These are phyloP conservation scores for Micractinium sp. DNA, from an alignment of 139 green algal species.

Conservation along the genomic window DNA sequence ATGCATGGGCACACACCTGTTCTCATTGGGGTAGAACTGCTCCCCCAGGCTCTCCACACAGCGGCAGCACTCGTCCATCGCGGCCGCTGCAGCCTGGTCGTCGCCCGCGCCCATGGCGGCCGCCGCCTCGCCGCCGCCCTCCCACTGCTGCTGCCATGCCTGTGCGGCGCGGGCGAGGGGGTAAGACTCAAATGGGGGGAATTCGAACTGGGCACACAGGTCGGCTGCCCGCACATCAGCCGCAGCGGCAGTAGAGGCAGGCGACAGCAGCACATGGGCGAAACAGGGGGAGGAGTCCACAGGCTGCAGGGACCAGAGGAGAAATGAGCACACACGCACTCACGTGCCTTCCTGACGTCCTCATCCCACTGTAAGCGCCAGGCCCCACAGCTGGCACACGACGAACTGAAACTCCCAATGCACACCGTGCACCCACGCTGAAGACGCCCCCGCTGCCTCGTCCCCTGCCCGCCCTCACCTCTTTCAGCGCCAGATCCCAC, in stretches of 20 bases:
- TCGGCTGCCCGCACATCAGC: too few relatives aligned
- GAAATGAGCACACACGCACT: too few relatives aligned
- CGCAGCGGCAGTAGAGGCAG: too few relatives aligned
- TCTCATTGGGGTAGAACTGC: conserved; percentile 70
- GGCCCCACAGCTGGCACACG: too few relatives aligned
- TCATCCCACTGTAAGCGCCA: too few relatives aligned
- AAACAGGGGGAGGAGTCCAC: too few relatives aligned
- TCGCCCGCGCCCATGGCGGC: neutral
- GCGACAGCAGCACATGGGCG: too few relatives aligned
- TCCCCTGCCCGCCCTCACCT: conserved; percentile 14
- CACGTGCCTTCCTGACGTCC: too few relatives aligned
- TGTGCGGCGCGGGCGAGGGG: neutral
- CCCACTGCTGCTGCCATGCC: conserved; percentile 31
- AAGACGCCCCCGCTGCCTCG: neutral
- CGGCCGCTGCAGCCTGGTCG: neutral
- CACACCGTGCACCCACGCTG: too few relatives aligned
- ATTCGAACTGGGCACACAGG: too few relatives aligned
- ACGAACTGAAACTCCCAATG: neutral
- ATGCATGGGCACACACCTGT: conserved; percentile 36
- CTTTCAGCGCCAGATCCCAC: conserved; percentile 83
- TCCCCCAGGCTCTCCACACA: conserved; percentile 56
- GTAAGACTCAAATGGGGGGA: neutral
- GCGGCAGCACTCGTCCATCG: conserved; percentile 49
- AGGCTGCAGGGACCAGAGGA: too few relatives aligned
- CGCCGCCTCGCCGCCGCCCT: neutral